Evolutionary conservation across 306 rosid genomes (phyloP), one percentile per base, ranked within the genome.

Genomic region (Myrica gale): DNA sequence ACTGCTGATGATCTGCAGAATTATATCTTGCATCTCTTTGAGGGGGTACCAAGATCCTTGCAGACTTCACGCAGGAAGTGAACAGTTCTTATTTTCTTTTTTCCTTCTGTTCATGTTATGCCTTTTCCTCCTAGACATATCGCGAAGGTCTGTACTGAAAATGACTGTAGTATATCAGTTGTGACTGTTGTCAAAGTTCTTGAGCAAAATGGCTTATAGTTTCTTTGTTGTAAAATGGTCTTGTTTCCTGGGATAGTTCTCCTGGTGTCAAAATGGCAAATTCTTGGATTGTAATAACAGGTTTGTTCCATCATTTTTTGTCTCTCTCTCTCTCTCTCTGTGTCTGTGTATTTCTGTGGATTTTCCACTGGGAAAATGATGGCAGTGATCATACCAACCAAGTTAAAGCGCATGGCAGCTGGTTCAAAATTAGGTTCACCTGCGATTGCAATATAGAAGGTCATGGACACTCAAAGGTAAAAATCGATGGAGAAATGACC

Each of bases 11-110:
- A 91, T 75, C 77, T 91, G 53, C 71, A 78, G 62, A 68, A 70
- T 37, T 80, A 75, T 73, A 80, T 91, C 52, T 52, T 85, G 81
- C 88, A 91, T 74, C 87, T 91, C 79, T 89, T 91, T 10, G 84
- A 71, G 72, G 92, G 90, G 44, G 85, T 85, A 2, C 66, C 87
- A 20, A 81, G 52, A 77, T 77, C 86, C 43, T 77, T 89, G 81
- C 78, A 50, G 5, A 45, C 53, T 50, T 72, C 85, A 1, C 83
- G 79, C 37, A 72, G 78, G 73, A 87, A 56, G 69, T 81, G 82
- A 88, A 70, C 23, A 50, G 19, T n/a, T 26, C 12, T 12, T 61
- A 1, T 53, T 42, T 19, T 23, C 77, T 9, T 32, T 53, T 68
- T 67, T 51, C 37, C 41, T 11, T 9, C 43, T 47, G 74, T n/a